Base-by-base conservation (phyloP, 1,139 yeast genomes). In the Blastobotrys elegans region DNA sequence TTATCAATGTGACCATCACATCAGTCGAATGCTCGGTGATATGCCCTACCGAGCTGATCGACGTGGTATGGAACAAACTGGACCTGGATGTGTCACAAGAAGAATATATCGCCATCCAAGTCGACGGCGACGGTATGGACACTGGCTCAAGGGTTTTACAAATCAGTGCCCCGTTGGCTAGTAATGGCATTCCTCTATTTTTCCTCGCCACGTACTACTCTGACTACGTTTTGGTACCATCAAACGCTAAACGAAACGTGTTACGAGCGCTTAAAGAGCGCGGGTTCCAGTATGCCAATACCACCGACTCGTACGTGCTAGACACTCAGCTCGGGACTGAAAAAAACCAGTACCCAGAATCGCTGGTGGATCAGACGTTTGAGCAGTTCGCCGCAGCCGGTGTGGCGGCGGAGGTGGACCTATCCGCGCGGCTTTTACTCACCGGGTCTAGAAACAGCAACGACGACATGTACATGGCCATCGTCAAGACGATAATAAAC, bases 121-220 rank as follows among this genome's bases (percentile, higher is more conserved):
- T 82, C 2, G 82, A 80, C 53, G 76, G 79, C 47, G 85, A 80
- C 52, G 84, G 87, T 0, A 70, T 72, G 17, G 74, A 72, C 54
- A 79, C 73, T 49, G 80, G 80, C 33, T 67, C 75, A 35, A 66
- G 82, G 38, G 80, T 82, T 8, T 61, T 82, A 46, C 78, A 77
- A 50, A 65, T 82, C 27, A 80, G 85, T 0, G 71, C 73, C 44
- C 89, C 89, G 2, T 66, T 82, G 18, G 75, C 84, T 0, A 70
- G 72, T 33, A 79, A 80, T 45, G 72, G 72, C 14, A 79, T 82
- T 31, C 73, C 87, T 2, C 68, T 82, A 30, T 81, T 80, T 59
- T 82, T 82, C 63, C 64, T 82, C 36, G 76, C 83, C 13, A 79
- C 83, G 36, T 84, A 82, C 64, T 81, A 79, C 57, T 75, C 82